Evolutionary conservation across 768 basidiomycete genomes (phyloP), one percentile per base, ranked within the genome.

Genomic region (Nevesoporus exiguus): DNA sequence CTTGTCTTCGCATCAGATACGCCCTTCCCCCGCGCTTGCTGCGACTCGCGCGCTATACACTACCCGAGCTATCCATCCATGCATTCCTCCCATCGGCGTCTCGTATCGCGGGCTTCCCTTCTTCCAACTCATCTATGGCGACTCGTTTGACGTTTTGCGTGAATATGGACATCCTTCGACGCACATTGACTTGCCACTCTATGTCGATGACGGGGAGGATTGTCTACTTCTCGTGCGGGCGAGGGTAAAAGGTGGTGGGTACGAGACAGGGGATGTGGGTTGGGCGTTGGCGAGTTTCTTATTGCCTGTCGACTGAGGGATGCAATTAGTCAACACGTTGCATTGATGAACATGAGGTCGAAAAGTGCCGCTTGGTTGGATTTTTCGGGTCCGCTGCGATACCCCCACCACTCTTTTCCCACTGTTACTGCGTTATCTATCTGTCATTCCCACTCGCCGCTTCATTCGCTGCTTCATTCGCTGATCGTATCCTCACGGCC

Each of bases 271-370:
- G 11, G 74, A 78, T 10, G 77, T 91, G 17, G 90, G 90, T 0
- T 92, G 90, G 90, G 85, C 85, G 3, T 67, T 93, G 57, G 90
- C 90, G 33, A 91, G 90, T 66, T 93, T 90, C 70, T 68, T 92
- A 66, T 76, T 85, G 25, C 87, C 87, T 9, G 62, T 84, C 54
- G 78, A 76, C 57, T 69, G 60, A 66, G 51, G 30, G 50, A 47
- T 49, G 36, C 40, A 6, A 33, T 54, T 30, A 41, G 33, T 46
- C 54, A 40, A 29, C 40, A 25, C 36, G 45, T 44, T 51, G 25
- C 19, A 57, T 22, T 43, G 52, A 56, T 51, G 46, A 40, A 24
- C 48, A 44, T 30, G 47, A 25, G 46, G 44, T 31, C n/a, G 44
- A 46, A 11, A 46, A 15, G 9, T 15, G 21, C 29, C n/a, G 11